phyloP scores from a whole-genome alignment of 2,329 filamentous ascomycete genomes.

The Monosporascus sp. region DNA sequence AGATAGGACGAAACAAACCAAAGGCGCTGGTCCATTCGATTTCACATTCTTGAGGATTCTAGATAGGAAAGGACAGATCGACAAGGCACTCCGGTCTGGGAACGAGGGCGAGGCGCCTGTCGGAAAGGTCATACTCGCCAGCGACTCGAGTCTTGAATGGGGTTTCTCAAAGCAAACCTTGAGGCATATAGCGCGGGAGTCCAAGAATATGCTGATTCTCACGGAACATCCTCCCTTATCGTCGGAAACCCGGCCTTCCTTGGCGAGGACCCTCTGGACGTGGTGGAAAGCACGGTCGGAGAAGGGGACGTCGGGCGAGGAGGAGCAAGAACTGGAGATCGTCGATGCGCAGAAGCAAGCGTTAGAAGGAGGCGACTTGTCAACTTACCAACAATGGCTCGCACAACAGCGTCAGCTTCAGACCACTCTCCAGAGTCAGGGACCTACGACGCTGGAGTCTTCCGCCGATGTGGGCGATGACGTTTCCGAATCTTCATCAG shows the following conservation, averaged over 20 bases:
- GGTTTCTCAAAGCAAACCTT: conserved; percentile 84
- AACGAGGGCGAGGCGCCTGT: conserved; percentile 35
- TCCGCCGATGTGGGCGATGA: conserved; percentile 74
- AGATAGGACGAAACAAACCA: conserved; percentile 40
- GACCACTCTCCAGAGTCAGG: conserved; percentile 68
- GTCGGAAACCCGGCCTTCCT: conserved; percentile 41
- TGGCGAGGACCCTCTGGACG: conserved; percentile 74
- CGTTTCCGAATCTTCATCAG: conserved; percentile 77
- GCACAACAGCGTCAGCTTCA: conserved; percentile 84
- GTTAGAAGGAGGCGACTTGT: conserved; percentile 69
- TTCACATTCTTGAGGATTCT: conserved; percentile 80
- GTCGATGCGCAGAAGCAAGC: conserved; percentile 56
- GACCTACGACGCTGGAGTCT: conserved; percentile 61
- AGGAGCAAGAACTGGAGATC: conserved; percentile 55
- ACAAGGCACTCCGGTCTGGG: conserved; percentile 54
- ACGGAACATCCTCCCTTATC: conserved; percentile 63
- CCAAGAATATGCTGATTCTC: conserved; percentile 78
- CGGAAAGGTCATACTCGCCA: conserved; percentile 80
- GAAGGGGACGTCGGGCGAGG: conserved; percentile 41
- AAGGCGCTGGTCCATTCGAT: conserved; percentile 72
- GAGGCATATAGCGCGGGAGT: conserved; percentile 65
- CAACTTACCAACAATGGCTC: conserved; percentile 85
- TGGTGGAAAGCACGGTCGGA: conserved; percentile 68
- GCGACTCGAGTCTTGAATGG: conserved; percentile 87
- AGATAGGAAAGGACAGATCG: conserved; percentile 75